Percentiles rank a stretch among this genome's conserved stretches.
These are phyloP conservation scores for Monosporascus cannonballus DNA, from an alignment of 2,329 filamentous ascomycete species.

Conservation along the genomic window DNA sequence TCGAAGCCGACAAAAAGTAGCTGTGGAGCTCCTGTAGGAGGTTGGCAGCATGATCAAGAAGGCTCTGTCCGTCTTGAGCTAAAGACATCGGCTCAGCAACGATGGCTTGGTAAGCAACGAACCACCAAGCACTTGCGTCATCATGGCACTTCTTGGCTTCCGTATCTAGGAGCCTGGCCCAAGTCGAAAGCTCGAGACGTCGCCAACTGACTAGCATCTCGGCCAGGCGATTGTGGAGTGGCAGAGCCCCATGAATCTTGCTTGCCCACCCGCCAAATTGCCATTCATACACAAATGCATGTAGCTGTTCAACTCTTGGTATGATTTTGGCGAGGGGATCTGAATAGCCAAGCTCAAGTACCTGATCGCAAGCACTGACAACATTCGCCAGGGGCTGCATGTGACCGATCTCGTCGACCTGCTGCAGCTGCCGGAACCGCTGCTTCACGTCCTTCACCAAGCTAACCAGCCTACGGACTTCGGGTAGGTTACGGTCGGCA, in stretches of 20 bases:
- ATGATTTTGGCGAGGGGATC: conserved; percentile 85
- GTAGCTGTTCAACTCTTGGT: conserved; percentile 80
- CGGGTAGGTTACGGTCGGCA: conserved; percentile 67
- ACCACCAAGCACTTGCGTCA: conserved; percentile 90
- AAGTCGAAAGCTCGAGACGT: conserved; percentile 83
- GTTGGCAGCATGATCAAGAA: conserved; percentile 58
- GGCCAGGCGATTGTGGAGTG: conserved; percentile 72
- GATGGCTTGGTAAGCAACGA: conserved; percentile 86
- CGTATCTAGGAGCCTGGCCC: conserved; percentile 81
- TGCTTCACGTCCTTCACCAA: conserved; percentile 63
- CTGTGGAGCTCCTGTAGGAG: conserved; percentile 70
- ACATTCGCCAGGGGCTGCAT: conserved; percentile 78
- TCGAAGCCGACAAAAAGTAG: conserved; percentile 72
- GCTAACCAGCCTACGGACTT: conserved; percentile 66
- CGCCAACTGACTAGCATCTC: conserved; percentile 82
- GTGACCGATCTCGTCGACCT: conserved; percentile 58
- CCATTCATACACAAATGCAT: conserved; percentile 86
- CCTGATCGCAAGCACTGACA: conserved; percentile 63
- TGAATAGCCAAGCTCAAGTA: conserved; percentile 68
- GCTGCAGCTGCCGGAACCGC: conserved; percentile 67
- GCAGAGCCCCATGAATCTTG: conserved; percentile 62
- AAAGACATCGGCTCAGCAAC: conserved; percentile 69
- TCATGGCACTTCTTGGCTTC: conserved; percentile 71
- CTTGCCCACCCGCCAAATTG: conserved; percentile 82
- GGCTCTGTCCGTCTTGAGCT: conserved; percentile 48